Evolutionary conservation across 148 eudicot genomes (phyloP).

Genomic region (Chenopodium suecicum): DNA sequence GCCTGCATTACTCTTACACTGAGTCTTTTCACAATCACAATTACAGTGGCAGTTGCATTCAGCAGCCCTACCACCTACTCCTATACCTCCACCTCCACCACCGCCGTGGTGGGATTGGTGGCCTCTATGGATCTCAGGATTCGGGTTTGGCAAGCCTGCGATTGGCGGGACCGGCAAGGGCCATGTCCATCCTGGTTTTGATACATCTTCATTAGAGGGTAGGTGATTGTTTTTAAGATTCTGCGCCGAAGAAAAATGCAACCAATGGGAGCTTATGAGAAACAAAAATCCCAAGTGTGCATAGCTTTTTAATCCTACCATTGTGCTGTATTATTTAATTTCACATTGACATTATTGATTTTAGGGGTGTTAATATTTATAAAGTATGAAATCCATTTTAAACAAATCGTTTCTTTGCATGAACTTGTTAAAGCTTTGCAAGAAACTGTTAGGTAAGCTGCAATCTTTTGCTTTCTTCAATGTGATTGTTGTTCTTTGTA

Average conservation of each 20-base stretch:
- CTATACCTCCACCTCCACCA: slow-evolving; percentile 3
- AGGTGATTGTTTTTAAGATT: slow-evolving; percentile 7
- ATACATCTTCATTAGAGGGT: slow-evolving; percentile 19
- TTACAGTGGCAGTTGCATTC: slow-evolving; percentile 33
- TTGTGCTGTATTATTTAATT: slow-evolving; percentile 1
- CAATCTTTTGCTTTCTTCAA: slow-evolving; percentile 26
- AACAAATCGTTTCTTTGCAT: slow-evolving; percentile 27
- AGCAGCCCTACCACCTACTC: background rate
- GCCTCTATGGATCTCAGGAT: slow-evolving; percentile 13
- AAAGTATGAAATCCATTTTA: background rate
- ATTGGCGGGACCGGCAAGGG: slow-evolving; percentile 1
- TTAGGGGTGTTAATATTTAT: slow-evolving; percentile 15
- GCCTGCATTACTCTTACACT: slow-evolving; percentile 9
- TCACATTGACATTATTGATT: slow-evolving; percentile 1
- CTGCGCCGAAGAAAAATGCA: background rate
- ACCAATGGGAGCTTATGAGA: slow-evolving; percentile 16
- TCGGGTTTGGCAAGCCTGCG: slow-evolving; percentile 10
- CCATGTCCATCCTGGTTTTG: slow-evolving; percentile 27
- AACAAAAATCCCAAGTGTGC: slow-evolving; percentile 1
- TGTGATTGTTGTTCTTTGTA: background rate
- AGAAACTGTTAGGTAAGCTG: slow-evolving; percentile 25
- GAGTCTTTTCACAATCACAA: slow-evolving; percentile 23
- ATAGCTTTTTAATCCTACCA: slow-evolving; percentile 21
- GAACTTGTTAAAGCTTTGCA: slow-evolving; percentile 14
- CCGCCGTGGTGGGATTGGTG: background rate